Evolutionary conservation across 2,329 filamentous ascomycete species (phyloP).

Genomic region (Colletotrichum spaethianum): DNA sequence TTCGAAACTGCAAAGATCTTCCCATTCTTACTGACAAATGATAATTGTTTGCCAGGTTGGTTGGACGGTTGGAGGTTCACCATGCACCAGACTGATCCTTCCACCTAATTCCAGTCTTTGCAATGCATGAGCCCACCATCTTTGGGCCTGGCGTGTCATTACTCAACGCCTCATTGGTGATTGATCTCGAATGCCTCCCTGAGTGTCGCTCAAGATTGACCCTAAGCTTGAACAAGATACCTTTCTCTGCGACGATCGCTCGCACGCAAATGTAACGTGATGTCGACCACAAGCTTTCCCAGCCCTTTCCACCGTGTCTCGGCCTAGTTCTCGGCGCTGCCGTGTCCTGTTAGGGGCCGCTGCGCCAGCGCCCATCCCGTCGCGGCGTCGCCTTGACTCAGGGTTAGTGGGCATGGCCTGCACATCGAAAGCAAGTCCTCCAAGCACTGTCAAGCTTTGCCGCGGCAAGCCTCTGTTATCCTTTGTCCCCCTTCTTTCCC

Average conservation of each 20-base stretch:
- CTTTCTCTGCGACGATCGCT: neutral
- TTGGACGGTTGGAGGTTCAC: neutral
- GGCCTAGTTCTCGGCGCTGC: constrained; percentile 29
- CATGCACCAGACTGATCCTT: constrained; percentile 7
- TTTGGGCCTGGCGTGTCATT: neutral
- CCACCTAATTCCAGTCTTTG: neutral
- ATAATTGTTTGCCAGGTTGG: constrained; percentile 5
- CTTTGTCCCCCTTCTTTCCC: neutral
- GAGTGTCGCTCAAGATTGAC: neutral
- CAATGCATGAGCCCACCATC: neutral
- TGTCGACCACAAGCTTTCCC: constrained; percentile 32
- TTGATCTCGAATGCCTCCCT: neutral
- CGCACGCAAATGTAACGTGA: constrained; percentile 27
- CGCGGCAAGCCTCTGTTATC: constrained; percentile 6
- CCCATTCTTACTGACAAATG: constrained; percentile 19
- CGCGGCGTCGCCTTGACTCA: constrained; percentile 35
- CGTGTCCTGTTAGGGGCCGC: constrained; percentile 14
- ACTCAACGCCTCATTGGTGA: neutral
- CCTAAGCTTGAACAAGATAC: neutral
- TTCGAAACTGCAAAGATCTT: constrained; percentile 4
- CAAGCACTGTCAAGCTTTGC: constrained; percentile 18
- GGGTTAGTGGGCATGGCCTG: neutral
- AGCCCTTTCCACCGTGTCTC: constrained; percentile 12
- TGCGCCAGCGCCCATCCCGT: constrained; percentile 28
- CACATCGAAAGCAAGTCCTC: neutral